phyloP scores from a whole-genome alignment of 164 flowering plant species.

The Chloranthus sessilifolius region DNA sequence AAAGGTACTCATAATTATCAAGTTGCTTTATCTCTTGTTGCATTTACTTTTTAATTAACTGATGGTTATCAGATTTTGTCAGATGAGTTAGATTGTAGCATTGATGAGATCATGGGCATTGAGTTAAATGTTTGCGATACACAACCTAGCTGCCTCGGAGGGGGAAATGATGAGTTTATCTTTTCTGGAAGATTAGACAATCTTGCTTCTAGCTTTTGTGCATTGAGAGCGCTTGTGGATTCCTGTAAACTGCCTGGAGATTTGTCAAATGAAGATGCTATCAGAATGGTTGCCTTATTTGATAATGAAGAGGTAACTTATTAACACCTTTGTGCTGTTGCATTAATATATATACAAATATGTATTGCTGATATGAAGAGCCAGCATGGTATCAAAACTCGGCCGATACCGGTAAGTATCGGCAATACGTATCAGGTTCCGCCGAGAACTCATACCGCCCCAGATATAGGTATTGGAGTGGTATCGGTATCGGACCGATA shows the following conservation, averaged over 20 bases:
- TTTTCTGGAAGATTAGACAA: conserved; percentile 95
- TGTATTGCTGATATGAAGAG: too few species aligned
- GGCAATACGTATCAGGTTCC: too few species aligned
- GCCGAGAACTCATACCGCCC: too few species aligned
- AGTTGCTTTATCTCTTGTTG: neutral
- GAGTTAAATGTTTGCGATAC: conserved; percentile 91
- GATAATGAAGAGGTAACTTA: conserved; percentile 94
- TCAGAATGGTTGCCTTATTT: conserved; percentile 91
- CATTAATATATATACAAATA: too few species aligned
- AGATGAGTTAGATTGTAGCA: conserved; percentile 55
- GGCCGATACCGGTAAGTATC: too few species aligned
- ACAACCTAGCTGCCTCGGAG: conserved; percentile 96
- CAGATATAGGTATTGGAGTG: too few species aligned
- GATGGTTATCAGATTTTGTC: conserved; percentile 49
- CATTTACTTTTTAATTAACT: neutral
- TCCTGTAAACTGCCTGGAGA: conserved; percentile 51
- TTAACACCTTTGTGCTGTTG: too few species aligned
- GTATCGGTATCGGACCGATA: too few species aligned
- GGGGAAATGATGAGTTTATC: conserved; percentile 85
- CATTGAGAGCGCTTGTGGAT: conserved; percentile 83
- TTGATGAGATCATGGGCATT: conserved; percentile 62
- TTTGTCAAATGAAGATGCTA: conserved; percentile 64
- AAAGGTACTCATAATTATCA: neutral
- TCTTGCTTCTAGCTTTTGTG: conserved; percentile 91
- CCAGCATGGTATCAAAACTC: too few species aligned